Conservation (phyloP, 768 basidiomycete species). For the Multifurca ochricompacta region DNA sequence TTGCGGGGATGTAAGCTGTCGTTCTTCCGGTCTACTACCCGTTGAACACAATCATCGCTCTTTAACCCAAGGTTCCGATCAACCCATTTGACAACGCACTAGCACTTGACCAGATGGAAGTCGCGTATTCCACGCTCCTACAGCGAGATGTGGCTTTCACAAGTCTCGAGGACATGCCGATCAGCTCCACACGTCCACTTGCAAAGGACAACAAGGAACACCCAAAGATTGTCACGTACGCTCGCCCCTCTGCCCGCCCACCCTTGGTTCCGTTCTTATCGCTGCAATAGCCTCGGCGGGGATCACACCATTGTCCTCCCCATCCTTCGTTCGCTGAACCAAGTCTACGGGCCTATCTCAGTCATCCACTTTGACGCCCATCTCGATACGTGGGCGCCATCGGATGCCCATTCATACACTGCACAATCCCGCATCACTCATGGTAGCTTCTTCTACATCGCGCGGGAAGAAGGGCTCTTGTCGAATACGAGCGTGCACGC, state of each 20-base stretch:
- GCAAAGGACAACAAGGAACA: too few species aligned
- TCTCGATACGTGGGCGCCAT: slow-evolving; percentile 72
- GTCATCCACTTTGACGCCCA: slow-evolving; percentile 88
- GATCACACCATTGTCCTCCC: slow-evolving; percentile 80
- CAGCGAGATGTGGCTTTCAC: too few species aligned
- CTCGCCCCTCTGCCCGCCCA: too few species aligned
- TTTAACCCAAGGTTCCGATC: slow-evolving; percentile 50
- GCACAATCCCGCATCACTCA: slow-evolving; percentile 81
- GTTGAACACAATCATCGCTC: background rate
- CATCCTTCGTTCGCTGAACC: slow-evolving; percentile 59
- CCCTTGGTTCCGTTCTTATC: too few species aligned
- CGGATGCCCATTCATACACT: slow-evolving; percentile 60
- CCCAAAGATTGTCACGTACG: too few species aligned
- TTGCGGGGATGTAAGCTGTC: slow-evolving; percentile 64
- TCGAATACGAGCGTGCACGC: slow-evolving; percentile 73
- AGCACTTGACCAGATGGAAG: slow-evolving; percentile 80
- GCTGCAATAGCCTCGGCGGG: too few species aligned
- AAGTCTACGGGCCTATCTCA: slow-evolving; percentile 70
- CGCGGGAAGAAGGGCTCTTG: slow-evolving; percentile 74
- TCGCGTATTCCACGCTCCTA: slow-evolving; percentile 72
- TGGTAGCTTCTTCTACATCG: slow-evolving; percentile 89
- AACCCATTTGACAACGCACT: slow-evolving; percentile 75
- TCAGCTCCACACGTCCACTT: too few species aligned
- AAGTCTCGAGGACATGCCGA: too few species aligned
- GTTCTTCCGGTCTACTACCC: background rate